Conservation (phyloP, 352 stramenopile genomes). For the Salisapilia sapeloensis region DNA sequence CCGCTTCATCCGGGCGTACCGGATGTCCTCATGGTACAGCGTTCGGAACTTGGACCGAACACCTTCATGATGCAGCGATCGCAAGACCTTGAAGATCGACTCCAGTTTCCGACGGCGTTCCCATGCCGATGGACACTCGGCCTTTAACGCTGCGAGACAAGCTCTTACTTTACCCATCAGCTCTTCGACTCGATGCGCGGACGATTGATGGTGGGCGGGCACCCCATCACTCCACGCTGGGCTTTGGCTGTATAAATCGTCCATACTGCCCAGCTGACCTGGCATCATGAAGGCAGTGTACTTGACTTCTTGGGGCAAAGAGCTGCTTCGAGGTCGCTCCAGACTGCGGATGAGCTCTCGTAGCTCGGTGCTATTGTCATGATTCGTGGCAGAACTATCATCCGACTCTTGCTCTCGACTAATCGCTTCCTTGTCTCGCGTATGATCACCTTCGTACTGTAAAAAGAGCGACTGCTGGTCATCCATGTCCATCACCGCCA, state of each 20-base stretch:
- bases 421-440: too few relatives aligned
- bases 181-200: conserved; percentile 21
- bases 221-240: conserved; percentile 42
- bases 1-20: conserved; percentile 43
- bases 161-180: conserved; percentile 25
- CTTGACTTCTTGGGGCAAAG: too few relatives aligned
- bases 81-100: conserved; percentile 52
- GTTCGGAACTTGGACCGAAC: conserved; percentile 46
- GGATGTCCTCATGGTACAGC: conserved; percentile 49
- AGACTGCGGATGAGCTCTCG: conserved; percentile 40
- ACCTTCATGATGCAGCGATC: conserved; percentile 42
- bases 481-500: too few relatives aligned
- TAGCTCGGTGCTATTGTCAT: conserved; percentile 38
- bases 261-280: too few relatives aligned
- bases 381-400: too few relatives aligned
- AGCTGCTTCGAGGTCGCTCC: conserved; percentile 41
- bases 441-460: too few relatives aligned
- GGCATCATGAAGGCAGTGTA: too few relatives aligned
- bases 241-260: too few relatives aligned
- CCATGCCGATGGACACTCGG: conserved; percentile 42
- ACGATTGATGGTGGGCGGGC: conserved; percentile 12
- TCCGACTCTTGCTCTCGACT: too few relatives aligned
- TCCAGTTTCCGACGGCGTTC: conserved; percentile 44
- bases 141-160: conserved; percentile 32
- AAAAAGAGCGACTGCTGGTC: too few relatives aligned